A percentile compares a stretch with the other conserved stretches of the same genome.
These are phyloP conservation scores for Leccinum incarnatum DNA, from an alignment of 768 basidiomycete species.

Conservation along the genomic window DNA sequence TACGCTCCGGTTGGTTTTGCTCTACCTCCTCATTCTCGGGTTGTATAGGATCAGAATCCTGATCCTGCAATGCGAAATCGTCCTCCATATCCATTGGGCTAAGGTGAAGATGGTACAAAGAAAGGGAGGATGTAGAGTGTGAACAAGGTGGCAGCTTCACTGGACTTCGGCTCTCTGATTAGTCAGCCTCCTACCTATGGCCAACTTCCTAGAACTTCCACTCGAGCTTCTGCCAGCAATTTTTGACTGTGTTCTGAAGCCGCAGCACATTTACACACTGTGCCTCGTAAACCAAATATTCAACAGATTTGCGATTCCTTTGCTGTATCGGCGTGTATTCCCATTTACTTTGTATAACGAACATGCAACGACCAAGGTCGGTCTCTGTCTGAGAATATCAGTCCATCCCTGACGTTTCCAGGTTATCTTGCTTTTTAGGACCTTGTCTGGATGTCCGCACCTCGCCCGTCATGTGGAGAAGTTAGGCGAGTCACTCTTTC, in stretches of 20 bases:
- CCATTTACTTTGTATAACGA: too few species aligned
- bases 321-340: conserved; percentile 55
- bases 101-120: conserved; percentile 31
- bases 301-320: conserved; percentile 44
- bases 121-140: background rate
- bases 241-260: conserved; percentile 46
- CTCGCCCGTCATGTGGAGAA: conserved; percentile 57
- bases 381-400: conserved; percentile 1
- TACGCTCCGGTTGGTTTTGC: conserved; percentile 16
- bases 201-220: conserved; percentile 55
- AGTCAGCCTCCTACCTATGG: conserved; percentile 37
- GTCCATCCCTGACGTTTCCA: conserved; percentile 22
- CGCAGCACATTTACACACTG: conserved; percentile 47
- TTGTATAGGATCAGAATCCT: conserved; percentile 27
- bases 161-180: conserved; percentile 13
- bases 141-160: background rate
- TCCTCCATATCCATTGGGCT: conserved; percentile 31
- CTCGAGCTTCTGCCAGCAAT: conserved; percentile 61
- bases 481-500: conserved; percentile 47
- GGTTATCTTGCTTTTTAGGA: conserved; percentile 62
- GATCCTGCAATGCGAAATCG: conserved; percentile 32
- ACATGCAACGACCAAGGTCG: conserved; percentile 41
- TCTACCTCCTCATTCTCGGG: conserved; percentile 38
- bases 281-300: conserved; percentile 63
- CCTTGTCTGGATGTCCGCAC: conserved; percentile 50